Evolutionary conservation across 768 basidiomycete species (phyloP), one percentile per base, ranked within the genome.

Genomic region (Boletales sp.): DNA sequence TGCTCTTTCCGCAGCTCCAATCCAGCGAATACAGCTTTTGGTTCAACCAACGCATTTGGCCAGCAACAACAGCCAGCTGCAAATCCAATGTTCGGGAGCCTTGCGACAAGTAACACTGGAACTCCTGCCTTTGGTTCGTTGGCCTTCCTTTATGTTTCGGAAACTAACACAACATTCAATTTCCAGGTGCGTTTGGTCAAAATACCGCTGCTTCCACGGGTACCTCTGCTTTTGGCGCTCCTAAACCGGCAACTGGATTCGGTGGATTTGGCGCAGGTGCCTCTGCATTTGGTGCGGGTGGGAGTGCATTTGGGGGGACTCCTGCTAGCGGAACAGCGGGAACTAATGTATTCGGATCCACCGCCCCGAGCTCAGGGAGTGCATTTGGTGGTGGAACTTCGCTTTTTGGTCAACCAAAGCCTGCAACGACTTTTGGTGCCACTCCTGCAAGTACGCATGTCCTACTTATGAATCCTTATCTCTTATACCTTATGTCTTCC

Each of bases 81-180:
- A 5, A 90, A 90, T 60, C 86, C 88, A 37, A 90, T 90, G 86
- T 91, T 90, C 65, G 88, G 88, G 43, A 80, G 77, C 54, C 63
- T 83, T 41, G 73, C 70, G 21, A 68, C 68, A 48, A 62, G 72
- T 13, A 62, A 44, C 14, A 45, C 69, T 17, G 63, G 68, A 35
- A 57, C 72, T 34, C 59, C 73, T 48, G 50, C 61, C 15, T 74
- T 76, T 63, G 72, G 74, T 67, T 55, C 39, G 64, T 57, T 41
- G 36, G 18, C 50, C 36, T 44, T 53, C 25, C 14, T 48, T 39
- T 39, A 9, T 25, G 36, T 47, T 54, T 41, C 31, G 44, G 21
- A 28, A 28, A 12, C 52, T 48, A 28, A 50, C 32, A 44, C 46
- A 42, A 32, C 36, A 49, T 56, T 25, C 50, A 45, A 51, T 41